Evolutionary conservation across 2,329 filamentous ascomycete genomes (phyloP), one percentile per base, ranked within the genome.

Genomic region (Ustulina deusta): DNA sequence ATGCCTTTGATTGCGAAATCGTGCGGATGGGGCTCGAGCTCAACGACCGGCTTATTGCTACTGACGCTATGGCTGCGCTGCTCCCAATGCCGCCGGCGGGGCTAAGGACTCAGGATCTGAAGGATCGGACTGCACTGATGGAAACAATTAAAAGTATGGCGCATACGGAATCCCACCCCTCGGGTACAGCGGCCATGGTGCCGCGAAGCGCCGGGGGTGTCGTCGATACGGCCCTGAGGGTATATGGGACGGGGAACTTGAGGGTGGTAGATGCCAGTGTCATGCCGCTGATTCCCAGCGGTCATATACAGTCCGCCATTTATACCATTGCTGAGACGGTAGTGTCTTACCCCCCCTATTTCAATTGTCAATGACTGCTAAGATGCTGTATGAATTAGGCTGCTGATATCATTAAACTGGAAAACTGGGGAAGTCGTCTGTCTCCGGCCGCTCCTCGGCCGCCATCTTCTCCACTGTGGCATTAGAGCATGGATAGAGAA

Each of bases 231-330:
- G 72, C 78, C 20, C 74, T 84, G 4, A 72, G 75, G 52, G 83
- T 85, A 0, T 83, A 83, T 66, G 83, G 83, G 3, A 81, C 79
- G 27, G 72, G 71, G 42, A 83, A 83, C 61, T 70, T 84, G 54
- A 77, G 83, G 40, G 78, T 84, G 29, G 82, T 83, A 3, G 83
- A 85, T 70, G 80, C 81, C 5, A 79, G 80, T 15, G 75, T 84
- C 34, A 79, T 84, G 29, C 83, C 83, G 7, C 67, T 84, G 58
- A 78, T 84, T 22, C 82, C 82, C 1, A 70, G 81, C 78, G 75
- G 68, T n/a, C 75, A 78, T 66, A 75, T 75, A 29, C 74, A 77
- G 38, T 72, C 75, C 2, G 66, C 69, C 0, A 49, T 76, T 49
- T 77, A 77, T 48, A 74, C 75, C 32, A 52, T 77, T 59, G 75